These are phyloP conservation scores for Naganishia sp. DNA, from an alignment of 1,284 basidiomycete species.

Conservation along the genomic window DNA sequence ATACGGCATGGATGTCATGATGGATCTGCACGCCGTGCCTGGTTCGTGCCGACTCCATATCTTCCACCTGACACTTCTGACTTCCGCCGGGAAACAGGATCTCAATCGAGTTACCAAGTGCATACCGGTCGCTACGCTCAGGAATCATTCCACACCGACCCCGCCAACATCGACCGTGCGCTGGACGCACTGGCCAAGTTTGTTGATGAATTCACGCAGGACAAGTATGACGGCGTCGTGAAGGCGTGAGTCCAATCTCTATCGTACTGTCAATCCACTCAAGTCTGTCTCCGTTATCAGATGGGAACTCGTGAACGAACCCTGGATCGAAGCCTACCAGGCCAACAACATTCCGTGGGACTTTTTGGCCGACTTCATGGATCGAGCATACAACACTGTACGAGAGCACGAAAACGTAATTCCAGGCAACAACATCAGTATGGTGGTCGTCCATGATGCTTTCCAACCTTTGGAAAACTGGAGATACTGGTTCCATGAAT, in stretches of 20 bases:
- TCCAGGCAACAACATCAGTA: constrained; percentile 39
- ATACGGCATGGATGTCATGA: constrained; percentile 49
- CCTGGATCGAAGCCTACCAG: constrained; percentile 41
- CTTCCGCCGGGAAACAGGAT: constrained; percentile 6
- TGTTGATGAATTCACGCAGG: constrained; percentile 47
- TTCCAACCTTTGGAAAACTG: constrained; percentile 45
- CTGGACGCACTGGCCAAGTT: constrained; percentile 53
- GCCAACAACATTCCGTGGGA: constrained; percentile 39
- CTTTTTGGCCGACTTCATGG: constrained; percentile 42
- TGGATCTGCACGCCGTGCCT: constrained; percentile 50
- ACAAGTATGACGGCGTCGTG: constrained; percentile 43
- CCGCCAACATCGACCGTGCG: constrained; percentile 43
- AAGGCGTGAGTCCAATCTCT: constrained; percentile 38
- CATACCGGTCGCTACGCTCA: constrained; percentile 35
- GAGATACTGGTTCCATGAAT: constrained; percentile 42
- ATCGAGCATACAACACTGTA: constrained; percentile 43
- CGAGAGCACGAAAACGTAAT: constrained; percentile 40
- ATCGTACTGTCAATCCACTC: not conserved
- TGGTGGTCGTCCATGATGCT: constrained; percentile 50
- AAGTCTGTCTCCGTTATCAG: constrained; percentile 10
- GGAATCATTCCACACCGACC: constrained; percentile 40
- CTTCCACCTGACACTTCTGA: not conserved
- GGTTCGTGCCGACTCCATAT: constrained; percentile 19
- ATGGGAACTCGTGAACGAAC: constrained; percentile 60
- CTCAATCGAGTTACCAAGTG: constrained; percentile 27